Percentiles rank a stretch among this genome's conserved stretches.
These are phyloP conservation scores for Rheum nobile DNA, from an alignment of 148 eudicot species.

Conservation along the genomic window DNA sequence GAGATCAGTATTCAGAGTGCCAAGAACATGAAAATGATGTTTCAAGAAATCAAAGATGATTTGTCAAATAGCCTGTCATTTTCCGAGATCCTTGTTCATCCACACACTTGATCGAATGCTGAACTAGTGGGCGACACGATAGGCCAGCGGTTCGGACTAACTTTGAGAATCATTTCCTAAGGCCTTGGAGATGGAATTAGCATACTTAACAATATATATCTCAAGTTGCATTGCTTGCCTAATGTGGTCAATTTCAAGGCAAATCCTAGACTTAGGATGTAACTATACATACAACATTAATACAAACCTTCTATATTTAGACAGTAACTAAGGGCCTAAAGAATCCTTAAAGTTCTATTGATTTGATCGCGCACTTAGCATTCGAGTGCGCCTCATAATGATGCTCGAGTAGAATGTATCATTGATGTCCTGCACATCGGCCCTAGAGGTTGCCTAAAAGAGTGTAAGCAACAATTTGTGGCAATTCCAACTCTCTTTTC, in stretches of 20 bases:
- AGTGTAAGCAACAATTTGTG: no score
- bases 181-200: no score
- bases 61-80: not conserved
- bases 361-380: not conserved
- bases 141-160: not conserved
- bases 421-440: not conserved
- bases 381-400: not conserved
- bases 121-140: not conserved
- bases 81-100: not conserved
- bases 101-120: not conserved
- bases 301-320: not conserved
- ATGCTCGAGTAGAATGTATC: not conserved
- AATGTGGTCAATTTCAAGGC: no score
- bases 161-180: no score
- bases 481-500: not conserved
- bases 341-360: not conserved
- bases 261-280: no score
- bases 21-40: not conserved
- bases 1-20: not conserved
- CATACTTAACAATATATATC: not conserved
- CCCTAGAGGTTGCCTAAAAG: no score
- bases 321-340: not conserved
- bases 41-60: not conserved
- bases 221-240: not conserved
- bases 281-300: not conserved